Evolutionary conservation across 768 basidiomycete species (phyloP).

Genomic region (Boletus vermiculosoides): DNA sequence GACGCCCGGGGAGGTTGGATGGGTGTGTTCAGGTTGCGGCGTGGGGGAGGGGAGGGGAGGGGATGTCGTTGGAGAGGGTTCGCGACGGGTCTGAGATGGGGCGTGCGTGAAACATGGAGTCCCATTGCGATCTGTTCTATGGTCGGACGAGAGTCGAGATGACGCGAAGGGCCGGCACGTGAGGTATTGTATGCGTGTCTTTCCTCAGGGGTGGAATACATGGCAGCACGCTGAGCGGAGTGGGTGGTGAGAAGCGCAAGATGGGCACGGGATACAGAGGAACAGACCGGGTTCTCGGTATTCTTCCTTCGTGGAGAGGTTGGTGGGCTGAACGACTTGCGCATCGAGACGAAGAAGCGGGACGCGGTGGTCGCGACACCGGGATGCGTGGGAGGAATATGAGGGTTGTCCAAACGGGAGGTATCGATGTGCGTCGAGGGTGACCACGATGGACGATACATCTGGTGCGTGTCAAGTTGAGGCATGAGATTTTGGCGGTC

Average conservation of each 20-base stretch:
- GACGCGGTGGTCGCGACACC: constrained; percentile 26
- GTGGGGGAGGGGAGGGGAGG: constrained; percentile 16
- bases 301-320: constrained; percentile 23
- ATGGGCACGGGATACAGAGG: not conserved
- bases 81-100: constrained; percentile 53
- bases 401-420: not conserved
- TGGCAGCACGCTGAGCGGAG: constrained; percentile 30
- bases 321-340: constrained; percentile 27
- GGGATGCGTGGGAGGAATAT: constrained; percentile 1
- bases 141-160: constrained; percentile 53
- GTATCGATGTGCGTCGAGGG: constrained; percentile 12
- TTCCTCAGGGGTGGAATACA: constrained; percentile 46
- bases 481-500: not conserved
- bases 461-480: constrained; percentile 8
- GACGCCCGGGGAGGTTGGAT: constrained; percentile 22
- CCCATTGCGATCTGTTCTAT: constrained; percentile 82
- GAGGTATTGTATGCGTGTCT: constrained; percentile 30
- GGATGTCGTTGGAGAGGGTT: constrained; percentile 22
- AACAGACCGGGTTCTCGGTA: constrained; percentile 19
- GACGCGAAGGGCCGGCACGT: constrained; percentile 38
- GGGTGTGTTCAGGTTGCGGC: constrained; percentile 25
- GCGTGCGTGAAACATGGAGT: constrained; percentile 72
- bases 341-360: constrained; percentile 31
- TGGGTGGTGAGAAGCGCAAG: constrained; percentile 8
- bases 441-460: constrained; percentile 19